phyloP scores from a whole-genome alignment of 306 rosid species.

The Astragalus membranaceus region DNA sequence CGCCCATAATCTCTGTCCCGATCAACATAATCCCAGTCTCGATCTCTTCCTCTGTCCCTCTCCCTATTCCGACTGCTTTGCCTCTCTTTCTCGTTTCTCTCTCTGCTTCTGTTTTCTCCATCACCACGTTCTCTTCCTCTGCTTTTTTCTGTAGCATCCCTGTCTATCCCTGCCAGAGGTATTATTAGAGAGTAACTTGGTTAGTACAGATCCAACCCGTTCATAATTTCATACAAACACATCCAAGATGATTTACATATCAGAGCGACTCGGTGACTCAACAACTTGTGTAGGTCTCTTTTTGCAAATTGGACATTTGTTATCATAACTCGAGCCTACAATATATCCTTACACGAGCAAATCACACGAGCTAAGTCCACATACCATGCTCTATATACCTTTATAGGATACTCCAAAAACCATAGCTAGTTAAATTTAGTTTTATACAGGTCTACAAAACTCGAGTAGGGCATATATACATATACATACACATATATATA shows the following conservation, averaged over 20 bases:
- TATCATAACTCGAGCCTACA: no score
- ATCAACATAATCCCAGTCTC: constrained; percentile 57
- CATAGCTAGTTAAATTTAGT: background rate
- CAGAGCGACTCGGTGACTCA: background rate
- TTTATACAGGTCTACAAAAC: background rate
- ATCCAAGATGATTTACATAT: background rate
- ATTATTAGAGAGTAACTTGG: background rate
- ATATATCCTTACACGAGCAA: no score
- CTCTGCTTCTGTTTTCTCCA: constrained; percentile 57
- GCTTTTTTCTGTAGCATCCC: constrained; percentile 74
- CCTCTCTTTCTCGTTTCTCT: constrained; percentile 59
- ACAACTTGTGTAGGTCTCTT: background rate
- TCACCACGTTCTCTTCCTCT: constrained; percentile 67
- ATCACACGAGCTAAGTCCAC: no score
- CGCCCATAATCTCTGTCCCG: constrained; percentile 74
- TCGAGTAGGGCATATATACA: background rate
- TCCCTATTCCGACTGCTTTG: constrained; percentile 66
- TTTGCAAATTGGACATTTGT: no score
- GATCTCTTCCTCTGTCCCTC: constrained; percentile 69
- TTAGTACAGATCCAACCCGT: constrained; percentile 8
- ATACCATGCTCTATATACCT: no score
- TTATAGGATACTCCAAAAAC: no score
- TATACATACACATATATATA: background rate
- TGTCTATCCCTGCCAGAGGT: constrained; percentile 62
- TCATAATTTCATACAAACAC: background rate